Base-by-base conservation (phyloP, 768 basidiomycete genomes). In the Termitomyces sp. region DNA sequence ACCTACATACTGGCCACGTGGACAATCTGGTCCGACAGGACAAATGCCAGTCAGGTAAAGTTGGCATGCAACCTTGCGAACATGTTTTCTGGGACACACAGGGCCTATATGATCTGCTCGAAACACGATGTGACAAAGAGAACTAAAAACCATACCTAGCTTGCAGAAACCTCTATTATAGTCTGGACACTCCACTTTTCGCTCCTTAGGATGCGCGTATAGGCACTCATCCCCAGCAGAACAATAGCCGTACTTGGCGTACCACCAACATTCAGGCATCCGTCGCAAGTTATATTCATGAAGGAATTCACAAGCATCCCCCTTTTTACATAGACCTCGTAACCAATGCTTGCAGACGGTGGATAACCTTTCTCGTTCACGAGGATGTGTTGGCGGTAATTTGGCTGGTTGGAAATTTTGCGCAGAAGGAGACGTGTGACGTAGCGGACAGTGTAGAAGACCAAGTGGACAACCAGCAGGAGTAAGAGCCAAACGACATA, bases 191-290 rank as follows among this genome's bases (percentile, higher is more conserved):
- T 96, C 94, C 3, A 92, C 85, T 57, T 86, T 83, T 52, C 94
- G 82, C 72, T 94, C 92, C 70, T 94, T 92, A 13, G 93, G 94
- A 68, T 96, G 93, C 16, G 92, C 92, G 70, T 98, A 99, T 63
- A 99, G 77, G 70, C 97, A 99, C 72, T 98, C 95, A 64, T 96
- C 94, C 56, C 97, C 96, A 20, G 94, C 88, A 26, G 92, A 92
- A 71, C 97, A 98, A 72, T 94, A 98, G 16, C 97, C 97, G 66
- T 94, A 95, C 71, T 96, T 97, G 52, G 92, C 92, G 71, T 87
- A 98, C 94, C 94, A 98, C 88, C 94, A 97, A 67, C 97, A 98
- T 70, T 98, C 93, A 6, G 97, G 97, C 95, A 98, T 98, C 60
- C 92, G 88, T 58, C 97, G 77, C 52, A 99, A 81, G 70, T 98